Percentiles rank a stretch among this genome's conserved stretches.
These are phyloP conservation scores for Fusarium longipes DNA, from an alignment of 2,329 filamentous ascomycete species.

Conservation along the genomic window DNA sequence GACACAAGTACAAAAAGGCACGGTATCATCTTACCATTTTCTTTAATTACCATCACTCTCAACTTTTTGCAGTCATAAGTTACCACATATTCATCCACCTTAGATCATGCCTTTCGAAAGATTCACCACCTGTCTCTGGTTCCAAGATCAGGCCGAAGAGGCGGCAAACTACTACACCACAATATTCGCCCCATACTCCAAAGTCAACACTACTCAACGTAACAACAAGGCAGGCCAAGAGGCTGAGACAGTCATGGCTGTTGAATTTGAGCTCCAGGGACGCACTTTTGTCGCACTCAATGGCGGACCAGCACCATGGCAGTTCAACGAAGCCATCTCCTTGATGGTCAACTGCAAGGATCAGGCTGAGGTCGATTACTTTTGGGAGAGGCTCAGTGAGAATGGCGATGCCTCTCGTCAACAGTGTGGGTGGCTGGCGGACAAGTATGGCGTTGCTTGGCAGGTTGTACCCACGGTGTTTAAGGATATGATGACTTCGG, in stretches of 20 bases:
- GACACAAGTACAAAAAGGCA: neutral
- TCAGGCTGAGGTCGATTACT: conserved; percentile 61
- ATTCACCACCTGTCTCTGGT: conserved; percentile 55
- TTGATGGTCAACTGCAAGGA: conserved; percentile 58
- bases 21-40: neutral
- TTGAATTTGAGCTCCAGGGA: conserved; percentile 55
- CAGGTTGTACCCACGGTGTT: conserved; percentile 57
- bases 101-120: conserved; percentile 37
- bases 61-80: neutral
- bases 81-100: neutral
- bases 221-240: conserved; percentile 49
- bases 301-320: conserved; percentile 55
- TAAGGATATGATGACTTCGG: conserved; percentile 50
- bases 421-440: conserved; percentile 59
- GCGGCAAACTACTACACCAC: conserved; percentile 56
- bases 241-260: conserved; percentile 50
- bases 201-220: conserved; percentile 49
- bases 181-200: conserved; percentile 54
- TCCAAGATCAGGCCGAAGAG: conserved; percentile 55
- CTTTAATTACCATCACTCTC: neutral
- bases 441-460: conserved; percentile 60
- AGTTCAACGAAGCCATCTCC: conserved; percentile 55
- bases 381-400: conserved; percentile 57
- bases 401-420: conserved; percentile 53
- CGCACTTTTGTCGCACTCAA: conserved; percentile 57